A percentile compares a stretch with the other conserved stretches of the same genome.
Conservation (phyloP, 2,329 filamentous ascomycete species). For the Dactylonectria estremocensis region DNA sequence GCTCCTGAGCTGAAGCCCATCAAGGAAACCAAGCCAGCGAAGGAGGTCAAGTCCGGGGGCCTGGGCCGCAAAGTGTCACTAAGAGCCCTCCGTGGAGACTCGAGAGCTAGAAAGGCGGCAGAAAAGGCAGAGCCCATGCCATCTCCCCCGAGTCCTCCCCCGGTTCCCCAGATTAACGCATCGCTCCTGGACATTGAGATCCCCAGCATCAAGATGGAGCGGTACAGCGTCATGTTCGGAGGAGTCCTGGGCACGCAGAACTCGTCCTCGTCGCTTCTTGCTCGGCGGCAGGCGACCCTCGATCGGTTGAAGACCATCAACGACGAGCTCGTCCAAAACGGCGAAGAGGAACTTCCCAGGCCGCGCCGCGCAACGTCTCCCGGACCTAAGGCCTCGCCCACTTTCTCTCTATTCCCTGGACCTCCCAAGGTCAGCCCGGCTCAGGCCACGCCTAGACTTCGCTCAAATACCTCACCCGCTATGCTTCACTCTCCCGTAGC, state of each 20-base stretch:
- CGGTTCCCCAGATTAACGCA: conserved; percentile 41
- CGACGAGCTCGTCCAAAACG: conserved; percentile 58
- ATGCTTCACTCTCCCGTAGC: conserved; percentile 61
- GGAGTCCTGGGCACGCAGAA: conserved; percentile 72
- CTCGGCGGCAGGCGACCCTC: conserved; percentile 72
- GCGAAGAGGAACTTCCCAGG: conserved; percentile 51
- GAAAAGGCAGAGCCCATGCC: conserved; percentile 35
- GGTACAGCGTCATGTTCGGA: conserved; percentile 96
- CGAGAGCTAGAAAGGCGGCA: conserved; percentile 36
- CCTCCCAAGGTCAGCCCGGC: conserved; percentile 44
- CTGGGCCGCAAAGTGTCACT: conserved; percentile 48
- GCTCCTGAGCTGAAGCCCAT: conserved; percentile 3
- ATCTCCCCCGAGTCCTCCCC: conserved; percentile 35
- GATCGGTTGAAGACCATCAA: conserved; percentile 71
- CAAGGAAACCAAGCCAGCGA: conserved; percentile 28
- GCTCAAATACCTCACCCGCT: conserved; percentile 71
- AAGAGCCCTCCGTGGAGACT: conserved; percentile 44
- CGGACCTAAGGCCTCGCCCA: conserved; percentile 60
- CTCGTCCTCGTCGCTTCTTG: conserved; percentile 59
- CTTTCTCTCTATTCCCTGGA: conserved; percentile 62
- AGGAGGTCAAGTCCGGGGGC: conserved; percentile 42
- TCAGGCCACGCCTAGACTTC: conserved; percentile 58
- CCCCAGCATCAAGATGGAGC: conserved; percentile 84
- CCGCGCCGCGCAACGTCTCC: conserved; percentile 67
- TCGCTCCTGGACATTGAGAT: conserved; percentile 82